These are phyloP conservation scores for Fusarium clavum DNA, from an alignment of 2,329 filamentous ascomycete species.

Conservation along the genomic window DNA sequence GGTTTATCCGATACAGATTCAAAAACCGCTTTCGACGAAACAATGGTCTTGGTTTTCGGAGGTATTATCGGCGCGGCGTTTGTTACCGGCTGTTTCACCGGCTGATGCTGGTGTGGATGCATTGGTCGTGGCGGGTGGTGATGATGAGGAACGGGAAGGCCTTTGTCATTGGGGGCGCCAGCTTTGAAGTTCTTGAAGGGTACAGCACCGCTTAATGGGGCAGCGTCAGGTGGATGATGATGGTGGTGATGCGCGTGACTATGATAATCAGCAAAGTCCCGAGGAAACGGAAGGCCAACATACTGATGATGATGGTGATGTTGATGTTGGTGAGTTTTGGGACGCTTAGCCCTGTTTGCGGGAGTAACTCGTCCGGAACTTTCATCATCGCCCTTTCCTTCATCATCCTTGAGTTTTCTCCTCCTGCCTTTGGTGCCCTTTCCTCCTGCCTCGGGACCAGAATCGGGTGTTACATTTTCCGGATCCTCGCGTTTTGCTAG, in stretches of 20 bases:
- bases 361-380: slow-evolving; percentile 72
- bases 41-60: slow-evolving; percentile 72
- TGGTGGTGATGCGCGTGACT: slow-evolving; percentile 70
- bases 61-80: slow-evolving; percentile 53
- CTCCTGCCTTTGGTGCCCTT: slow-evolving; percentile 67
- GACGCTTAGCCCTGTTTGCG: slow-evolving; percentile 69
- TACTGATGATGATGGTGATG: slow-evolving; percentile 79
- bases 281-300: slow-evolving; percentile 42
- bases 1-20: slow-evolving; percentile 77
- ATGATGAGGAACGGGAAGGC: slow-evolving; percentile 56
- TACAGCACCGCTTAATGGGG: slow-evolving; percentile 56
- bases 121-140: slow-evolving; percentile 58
- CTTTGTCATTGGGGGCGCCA: slow-evolving; percentile 57
- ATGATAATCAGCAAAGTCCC: slow-evolving; percentile 37
- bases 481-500: slow-evolving; percentile 65
- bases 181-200: slow-evolving; percentile 65
- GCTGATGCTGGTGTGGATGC: slow-evolving; percentile 40
- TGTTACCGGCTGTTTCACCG: slow-evolving; percentile 41
- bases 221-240: slow-evolving; percentile 61
- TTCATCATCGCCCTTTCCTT: slow-evolving; percentile 73
- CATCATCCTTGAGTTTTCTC: slow-evolving; percentile 82
- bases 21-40: slow-evolving; percentile 77
- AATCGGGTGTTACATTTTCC: slow-evolving; percentile 59
- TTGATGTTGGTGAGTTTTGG: slow-evolving; percentile 74
- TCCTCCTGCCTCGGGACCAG: slow-evolving; percentile 53